Evolutionary conservation across 2,329 filamentous ascomycete species (phyloP), one percentile per base, ranked within the genome.

Genomic region (Sclerotinia spermophila): DNA sequence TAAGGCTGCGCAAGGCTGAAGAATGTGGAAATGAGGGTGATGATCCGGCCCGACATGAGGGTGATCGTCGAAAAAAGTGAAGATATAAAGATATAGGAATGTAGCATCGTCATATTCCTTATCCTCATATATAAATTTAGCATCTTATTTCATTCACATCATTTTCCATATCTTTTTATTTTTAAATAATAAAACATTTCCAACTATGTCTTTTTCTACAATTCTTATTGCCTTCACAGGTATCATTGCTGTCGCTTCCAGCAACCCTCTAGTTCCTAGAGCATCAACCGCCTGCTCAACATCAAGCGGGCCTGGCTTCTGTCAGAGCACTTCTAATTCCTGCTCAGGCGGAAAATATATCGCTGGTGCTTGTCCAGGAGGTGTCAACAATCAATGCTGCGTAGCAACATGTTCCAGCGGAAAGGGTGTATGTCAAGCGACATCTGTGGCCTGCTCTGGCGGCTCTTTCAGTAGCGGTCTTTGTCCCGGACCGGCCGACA

Each of bases 341-440:
- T 75, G 74, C 33, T 35, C 68, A 13, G 71, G 71, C 13, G 70
- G 67, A 7, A 67, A 58, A 11, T 71, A 68, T 13, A 40, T 71
- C 2, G 53, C 72, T 3, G 73, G 73, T 19, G 67, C 71, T 59
- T 75, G 74, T 44, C 72, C 74, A 17, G 74, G 74, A 13, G 64
- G 59, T 17, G 21, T 61, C 6, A 44, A 74, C 44, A 74, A 73
- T 38, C 73, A 75, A 71, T 75, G 74, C 51, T 75, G 74, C 55
- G 68, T 75, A 4, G 67, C 70, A 7, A 60, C 70, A n/a, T 75
- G 74, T 69, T 65, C 62, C 7, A 64, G 55, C 21, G 72, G 71
- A 13, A 58, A 45, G 5, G 74, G 74, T 2, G 58, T 27, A n/a
- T 75, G 74, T 62, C 56, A 74, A 42, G 60, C 64, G n/a, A 75